These are phyloP conservation scores for Penicillium goetzii DNA, from an alignment of 495 filamentous ascomycete species.

Conservation along the genomic window DNA sequence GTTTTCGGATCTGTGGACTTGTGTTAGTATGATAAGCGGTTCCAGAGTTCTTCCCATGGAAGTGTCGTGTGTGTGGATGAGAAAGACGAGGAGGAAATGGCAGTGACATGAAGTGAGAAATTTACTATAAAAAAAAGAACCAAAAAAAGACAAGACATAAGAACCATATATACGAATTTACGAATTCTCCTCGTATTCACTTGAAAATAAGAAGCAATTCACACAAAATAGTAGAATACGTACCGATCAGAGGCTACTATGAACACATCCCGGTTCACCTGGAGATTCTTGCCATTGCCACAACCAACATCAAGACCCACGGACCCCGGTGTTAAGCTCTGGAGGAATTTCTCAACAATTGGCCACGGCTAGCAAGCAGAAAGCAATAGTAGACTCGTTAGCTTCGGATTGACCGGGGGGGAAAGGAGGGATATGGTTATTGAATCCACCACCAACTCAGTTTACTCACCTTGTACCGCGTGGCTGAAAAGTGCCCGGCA, in stretches of 20 bases:
- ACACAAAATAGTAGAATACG: slow-evolving; percentile 13
- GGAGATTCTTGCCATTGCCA: slow-evolving; percentile 94
- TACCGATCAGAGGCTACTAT: slow-evolving; percentile 88
- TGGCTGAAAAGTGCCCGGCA: slow-evolving; percentile 91
- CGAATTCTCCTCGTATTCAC: background rate
- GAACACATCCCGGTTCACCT: slow-evolving; percentile 76
- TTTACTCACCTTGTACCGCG: slow-evolving; percentile 77
- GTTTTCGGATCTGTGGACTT: slow-evolving; percentile 61
- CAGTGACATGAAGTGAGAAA: slow-evolving; percentile 5
- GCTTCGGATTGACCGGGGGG: background rate
- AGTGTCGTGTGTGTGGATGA: background rate
- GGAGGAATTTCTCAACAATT: slow-evolving; percentile 80
- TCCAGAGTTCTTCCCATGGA: background rate
- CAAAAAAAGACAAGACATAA: slow-evolving; percentile 16
- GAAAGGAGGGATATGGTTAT: too few species aligned
- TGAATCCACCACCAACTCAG: too few species aligned
- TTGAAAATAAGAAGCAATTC: slow-evolving; percentile 11
- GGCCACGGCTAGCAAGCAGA: slow-evolving; percentile 75
- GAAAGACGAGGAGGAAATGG: background rate
- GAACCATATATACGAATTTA: slow-evolving; percentile 9
- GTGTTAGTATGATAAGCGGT: background rate
- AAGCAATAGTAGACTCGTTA: background rate
- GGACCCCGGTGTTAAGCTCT: slow-evolving; percentile 66
- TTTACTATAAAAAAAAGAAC: background rate
- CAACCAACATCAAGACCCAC: slow-evolving; percentile 87